Conservation (phyloP, 2,329 filamentous ascomycete genomes). For the Diaporthe sp. region DNA sequence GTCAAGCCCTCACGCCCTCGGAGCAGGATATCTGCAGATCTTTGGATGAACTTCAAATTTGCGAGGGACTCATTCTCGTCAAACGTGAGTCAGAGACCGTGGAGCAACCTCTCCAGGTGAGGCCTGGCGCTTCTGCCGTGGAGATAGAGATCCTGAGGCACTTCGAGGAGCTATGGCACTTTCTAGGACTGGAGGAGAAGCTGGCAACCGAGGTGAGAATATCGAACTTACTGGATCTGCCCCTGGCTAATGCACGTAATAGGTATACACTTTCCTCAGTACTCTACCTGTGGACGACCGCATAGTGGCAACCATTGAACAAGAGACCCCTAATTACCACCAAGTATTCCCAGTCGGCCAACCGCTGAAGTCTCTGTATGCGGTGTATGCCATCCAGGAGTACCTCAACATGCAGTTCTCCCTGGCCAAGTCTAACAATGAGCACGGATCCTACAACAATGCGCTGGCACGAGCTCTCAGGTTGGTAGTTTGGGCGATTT, state of each 20-base stretch:
- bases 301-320: conserved; percentile 70
- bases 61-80: conserved; percentile 75
- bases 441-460: conserved; percentile 45
- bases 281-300: conserved; percentile 77
- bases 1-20: conserved; percentile 72
- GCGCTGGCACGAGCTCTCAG: conserved; percentile 60
- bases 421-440: conserved; percentile 41
- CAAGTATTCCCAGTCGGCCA: conserved; percentile 77
- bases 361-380: conserved; percentile 81
- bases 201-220: conserved; percentile 73
- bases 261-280: conserved; percentile 79
- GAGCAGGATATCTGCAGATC: conserved; percentile 71
- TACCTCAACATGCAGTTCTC: conserved; percentile 63
- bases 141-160: conserved; percentile 85
- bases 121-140: conserved; percentile 69
- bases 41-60: conserved; percentile 76
- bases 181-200: conserved; percentile 79
- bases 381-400: conserved; percentile 74
- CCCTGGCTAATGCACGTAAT: conserved; percentile 40
- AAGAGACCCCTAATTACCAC: conserved; percentile 62
- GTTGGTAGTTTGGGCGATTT: conserved; percentile 72
- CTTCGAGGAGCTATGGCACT: conserved; percentile 86
- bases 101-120: conserved; percentile 57
- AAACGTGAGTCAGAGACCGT: conserved; percentile 66
- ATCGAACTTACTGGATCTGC: background rate